Percentiles rank a stretch among this genome's conserved stretches.
Evolutionary conservation across 2,329 filamentous ascomycete species (phyloP).

Genomic region (Diaporthe amygdali): DNA sequence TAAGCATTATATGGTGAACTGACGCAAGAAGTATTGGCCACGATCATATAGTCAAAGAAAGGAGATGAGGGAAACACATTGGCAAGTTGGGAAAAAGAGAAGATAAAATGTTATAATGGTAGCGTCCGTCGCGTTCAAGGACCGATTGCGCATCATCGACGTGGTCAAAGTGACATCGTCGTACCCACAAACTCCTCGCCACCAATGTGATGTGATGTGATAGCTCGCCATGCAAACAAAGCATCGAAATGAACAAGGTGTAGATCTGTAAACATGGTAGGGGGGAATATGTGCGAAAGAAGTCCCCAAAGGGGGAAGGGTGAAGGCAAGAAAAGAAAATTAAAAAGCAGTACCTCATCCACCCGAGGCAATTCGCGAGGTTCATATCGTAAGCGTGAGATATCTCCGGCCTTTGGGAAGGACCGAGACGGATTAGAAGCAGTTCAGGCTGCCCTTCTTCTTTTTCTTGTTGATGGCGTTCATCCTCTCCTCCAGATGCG

Average conservation of each 20-base stretch:
- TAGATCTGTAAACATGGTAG: conserved; percentile 12
- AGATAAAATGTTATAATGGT: background rate
- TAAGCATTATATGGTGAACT: conserved; percentile 12
- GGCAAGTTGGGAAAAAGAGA: background rate
- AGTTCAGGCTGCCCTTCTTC: conserved; percentile 95
- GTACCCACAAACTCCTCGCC: conserved; percentile 23
- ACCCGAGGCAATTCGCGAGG: conserved; percentile 9
- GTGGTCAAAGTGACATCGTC: conserved; percentile 10
- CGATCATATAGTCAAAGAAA: background rate
- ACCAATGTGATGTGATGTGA: conserved; percentile 16
- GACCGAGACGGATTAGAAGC: conserved; percentile 71
- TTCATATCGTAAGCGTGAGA: conserved; percentile 14
- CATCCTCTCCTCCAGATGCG: conserved; percentile 93
- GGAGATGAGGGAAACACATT: background rate
- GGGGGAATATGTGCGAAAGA: conserved; percentile 22
- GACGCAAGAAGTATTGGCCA: background rate
- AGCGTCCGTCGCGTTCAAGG: background rate
- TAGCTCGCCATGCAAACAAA: conserved; percentile 8
- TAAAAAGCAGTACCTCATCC: background rate
- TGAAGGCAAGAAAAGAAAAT: background rate
- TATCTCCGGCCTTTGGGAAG: background rate
- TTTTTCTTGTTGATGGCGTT: conserved; percentile 86
- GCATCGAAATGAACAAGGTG: background rate
- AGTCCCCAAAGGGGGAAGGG: background rate
- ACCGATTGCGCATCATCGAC: conserved; percentile 13